A percentile compares a stretch with the other conserved stretches of the same genome.
Conservation (phyloP, 129 eudicot genomes). For the Tagetes patula region DNA sequence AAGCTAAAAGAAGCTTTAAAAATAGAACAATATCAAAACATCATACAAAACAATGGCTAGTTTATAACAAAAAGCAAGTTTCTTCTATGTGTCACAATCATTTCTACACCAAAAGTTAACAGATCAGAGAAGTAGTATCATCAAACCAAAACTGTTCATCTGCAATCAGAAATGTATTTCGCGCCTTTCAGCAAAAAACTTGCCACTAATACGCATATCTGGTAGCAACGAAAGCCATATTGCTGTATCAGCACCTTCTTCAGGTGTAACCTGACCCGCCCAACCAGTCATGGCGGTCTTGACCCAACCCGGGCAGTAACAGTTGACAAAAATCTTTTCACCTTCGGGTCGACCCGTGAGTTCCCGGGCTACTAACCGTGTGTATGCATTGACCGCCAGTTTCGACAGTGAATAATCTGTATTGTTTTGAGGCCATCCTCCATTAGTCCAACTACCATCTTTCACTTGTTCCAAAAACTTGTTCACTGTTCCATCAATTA, state of each 20-base stretch:
- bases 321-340: conserved; percentile 62
- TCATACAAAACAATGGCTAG: conserved; percentile 19
- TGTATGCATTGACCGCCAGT: conserved; percentile 75
- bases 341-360: conserved; percentile 69
- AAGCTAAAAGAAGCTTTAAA: conserved; percentile 11
- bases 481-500: conserved; percentile 57
- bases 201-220: conserved; percentile 61
- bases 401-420: conserved; percentile 90
- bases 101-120: conserved; percentile 19
- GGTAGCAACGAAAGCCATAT: conserved; percentile 95
- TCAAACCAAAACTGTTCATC: conserved; percentile 19
- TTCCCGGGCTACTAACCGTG: conserved; percentile 58
- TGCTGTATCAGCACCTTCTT: conserved; percentile 89
- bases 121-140: conserved; percentile 24
- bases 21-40: conserved; percentile 17
- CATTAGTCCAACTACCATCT: conserved; percentile 76
- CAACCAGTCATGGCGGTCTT: conserved; percentile 95
- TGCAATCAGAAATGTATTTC: conserved; percentile 63
- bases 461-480: conserved; percentile 72
- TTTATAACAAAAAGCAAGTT: conserved; percentile 21
- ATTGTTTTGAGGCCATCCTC: conserved; percentile 80
- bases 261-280: conserved; percentile 74
- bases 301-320: conserved; percentile 98
- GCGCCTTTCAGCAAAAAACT: conserved; percentile 93
- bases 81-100: conserved; percentile 26